Evolutionary conservation across 1,139 yeast genomes (phyloP), one percentile per base, ranked within the genome.

Genomic region (Yamadazyma diddensiae): DNA sequence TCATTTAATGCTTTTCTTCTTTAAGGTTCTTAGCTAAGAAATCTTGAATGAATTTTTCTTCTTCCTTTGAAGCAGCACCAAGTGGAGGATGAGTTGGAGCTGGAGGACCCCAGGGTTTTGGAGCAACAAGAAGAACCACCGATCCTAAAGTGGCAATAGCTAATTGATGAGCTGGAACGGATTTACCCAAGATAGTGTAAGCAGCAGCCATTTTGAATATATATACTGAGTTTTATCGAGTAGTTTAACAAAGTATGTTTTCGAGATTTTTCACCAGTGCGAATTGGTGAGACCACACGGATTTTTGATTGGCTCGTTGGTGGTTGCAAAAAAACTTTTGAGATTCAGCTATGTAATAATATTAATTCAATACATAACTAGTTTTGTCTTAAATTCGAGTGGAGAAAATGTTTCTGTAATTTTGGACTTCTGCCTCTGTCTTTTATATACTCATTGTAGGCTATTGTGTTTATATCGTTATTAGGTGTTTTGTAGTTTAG

Each of bases 51-150:
- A 82, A 90, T 62, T 82, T 81, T 62, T 85, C 95, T 69, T 90
- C 97, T 51, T 87, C 97, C 49, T 88, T 78, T 38, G 88, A 76
- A 38, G 79, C 62, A 43, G 96, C 95, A 47, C 77, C 75, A 60
- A 87, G 75, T 36, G 82, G 69, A 41, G 92, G 87, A 49, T 70
- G 70, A 41, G 69, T 64, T 43, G 82, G 76, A 43, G 77, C 72
- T 43, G 76, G 60, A 13, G 77, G 59, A 22, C 73, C 70, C 77
- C 86, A 82, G 53, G 92, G 92, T 62, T 82, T 82, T 57, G 92
- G 92, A 28, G 66, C 53, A 42, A 69, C 77, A 36, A 75, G 51
- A 31, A 79, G 59, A 26, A 70, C 72, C 40, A 82, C 83, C 22
- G 77, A 62, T 45, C 82, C 77, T 50, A 82, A 66, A 31, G 94